Evolutionary conservation across 345 rosid species (phyloP), one percentile per base, ranked within the genome.

Genomic region (Lagerstroemia speciosa): DNA sequence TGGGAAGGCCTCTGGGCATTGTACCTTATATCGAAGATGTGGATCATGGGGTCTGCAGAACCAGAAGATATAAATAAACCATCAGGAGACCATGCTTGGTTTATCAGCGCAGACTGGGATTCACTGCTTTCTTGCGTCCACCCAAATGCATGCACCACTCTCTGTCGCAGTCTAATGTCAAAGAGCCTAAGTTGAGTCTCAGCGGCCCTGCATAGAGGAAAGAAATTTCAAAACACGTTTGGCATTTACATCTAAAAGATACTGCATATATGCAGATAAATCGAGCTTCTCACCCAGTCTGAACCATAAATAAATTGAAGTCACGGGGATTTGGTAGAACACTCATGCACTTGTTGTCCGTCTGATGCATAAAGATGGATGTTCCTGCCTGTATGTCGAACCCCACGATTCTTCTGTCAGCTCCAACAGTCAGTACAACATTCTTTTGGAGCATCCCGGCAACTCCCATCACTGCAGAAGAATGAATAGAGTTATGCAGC

Each of bases 61-160:
- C 98, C 98, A 50, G 98, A 93, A 8, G 96, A 65, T 36, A 90
- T 68, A 69, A 80, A 83, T 67, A 86, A 73, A 61, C 98, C 98
- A 73, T 90, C 98, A 11, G 96, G 92, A 73, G 97, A 93, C 98
- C 98, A 91, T 43, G 89, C 79, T 74, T 91, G 98, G 73, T 91
- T 91, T 71, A 87, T 93, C 77, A 89, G 72, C 72, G 98, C 97
- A 30, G 98, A 93, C 62, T 89, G 97, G 15, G 94, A 82, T 29
- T 90, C 98, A 24, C 98, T 93, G 64, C 92, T 93, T 75, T 93
- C 94, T 83, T 93, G 98, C 78, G 86, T 93, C 87, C 93, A 91
- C 48, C 98, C 98, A 41, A 91, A 91, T 7, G 87, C 79, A 75
- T 93, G 98, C 57, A 93, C 79, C 74, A 87, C 94, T 2, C 91